Conservation (phyloP, 2,329 filamentous ascomycete species). For the Xylariaceae sp. region DNA sequence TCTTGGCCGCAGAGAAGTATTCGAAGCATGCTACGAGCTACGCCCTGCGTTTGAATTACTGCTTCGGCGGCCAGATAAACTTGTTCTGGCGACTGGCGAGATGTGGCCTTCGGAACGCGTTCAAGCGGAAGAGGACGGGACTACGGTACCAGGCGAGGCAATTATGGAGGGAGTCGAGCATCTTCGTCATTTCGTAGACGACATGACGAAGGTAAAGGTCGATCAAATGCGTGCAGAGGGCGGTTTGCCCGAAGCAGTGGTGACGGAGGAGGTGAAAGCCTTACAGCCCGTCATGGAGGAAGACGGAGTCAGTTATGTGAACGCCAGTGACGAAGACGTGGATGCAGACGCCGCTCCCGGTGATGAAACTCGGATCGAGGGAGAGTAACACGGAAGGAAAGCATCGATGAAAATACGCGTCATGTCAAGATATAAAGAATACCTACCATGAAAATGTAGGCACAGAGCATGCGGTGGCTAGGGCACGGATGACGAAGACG, state of each 20-base stretch:
- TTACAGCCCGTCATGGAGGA: constrained; percentile 38
- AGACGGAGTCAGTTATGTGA: constrained; percentile 32
- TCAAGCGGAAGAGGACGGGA: constrained; percentile 48
- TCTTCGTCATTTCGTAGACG: constrained; percentile 91
- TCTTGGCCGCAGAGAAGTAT: constrained; percentile 83
- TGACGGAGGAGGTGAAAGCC: constrained; percentile 14
- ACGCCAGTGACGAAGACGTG: constrained; percentile 29
- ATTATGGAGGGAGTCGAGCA: constrained; percentile 93
- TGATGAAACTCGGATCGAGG: constrained; percentile 11
- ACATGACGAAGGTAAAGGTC: constrained; percentile 78
- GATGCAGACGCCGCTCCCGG: constrained; percentile 23
- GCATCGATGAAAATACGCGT: constrained; percentile 8
- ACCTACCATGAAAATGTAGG: constrained; percentile 3
- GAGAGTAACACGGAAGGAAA: constrained; percentile 5
- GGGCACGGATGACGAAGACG: constrained; percentile 1
- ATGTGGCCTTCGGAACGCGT: constrained; percentile 73
- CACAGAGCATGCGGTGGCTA: not conserved
- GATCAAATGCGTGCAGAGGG: constrained; percentile 51
- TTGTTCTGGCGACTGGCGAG: constrained; percentile 82
- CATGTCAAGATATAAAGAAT: not conserved
- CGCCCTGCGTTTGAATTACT: constrained; percentile 82
- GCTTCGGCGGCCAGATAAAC: constrained; percentile 75
- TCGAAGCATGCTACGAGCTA: constrained; percentile 86
- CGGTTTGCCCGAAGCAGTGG: constrained; percentile 31
- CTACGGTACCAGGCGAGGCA: constrained; percentile 58